Percentiles rank a stretch among this genome's conserved stretches.
Conservation (phyloP, 768 basidiomycete genomes). For the Amanita subjunquillea region DNA sequence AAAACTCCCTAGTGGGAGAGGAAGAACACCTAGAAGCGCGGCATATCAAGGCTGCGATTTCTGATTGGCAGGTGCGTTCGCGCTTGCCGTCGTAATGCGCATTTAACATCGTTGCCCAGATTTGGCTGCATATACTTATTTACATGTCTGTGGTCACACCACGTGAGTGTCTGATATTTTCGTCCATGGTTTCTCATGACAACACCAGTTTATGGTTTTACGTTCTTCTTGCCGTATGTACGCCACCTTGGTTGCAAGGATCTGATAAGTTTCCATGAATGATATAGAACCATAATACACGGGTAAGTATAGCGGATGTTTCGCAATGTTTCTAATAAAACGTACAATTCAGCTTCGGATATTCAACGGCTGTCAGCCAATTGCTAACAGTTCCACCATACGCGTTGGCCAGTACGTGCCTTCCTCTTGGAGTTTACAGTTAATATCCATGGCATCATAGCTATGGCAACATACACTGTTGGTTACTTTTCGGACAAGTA, state of each 20-base stretch:
- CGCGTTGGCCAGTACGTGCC: slow-evolving; percentile 42
- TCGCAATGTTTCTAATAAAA: neutral
- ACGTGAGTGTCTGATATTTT: slow-evolving; percentile 34
- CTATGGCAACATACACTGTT: slow-evolving; percentile 38
- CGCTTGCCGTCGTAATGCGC: neutral
- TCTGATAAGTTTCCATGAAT: slow-evolving; percentile 26
- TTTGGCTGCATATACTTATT: slow-evolving; percentile 46
- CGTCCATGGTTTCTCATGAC: slow-evolving; percentile 9
- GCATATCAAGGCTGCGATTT: slow-evolving; percentile 42
- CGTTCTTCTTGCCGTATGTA: slow-evolving; percentile 60
- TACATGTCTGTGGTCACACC: slow-evolving; percentile 52
- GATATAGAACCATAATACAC: slow-evolving; percentile 46
- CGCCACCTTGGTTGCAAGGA: neutral
- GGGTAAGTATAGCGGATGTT: slow-evolving; percentile 17
- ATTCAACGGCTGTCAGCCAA: slow-evolving; percentile 44
- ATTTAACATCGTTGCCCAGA: slow-evolving; percentile 35
- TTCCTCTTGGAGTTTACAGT: neutral
- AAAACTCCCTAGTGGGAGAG: slow-evolving; percentile 48
- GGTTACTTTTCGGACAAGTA: slow-evolving; percentile 51
- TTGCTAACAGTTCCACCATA: slow-evolving; percentile 64
- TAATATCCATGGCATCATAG: neutral
- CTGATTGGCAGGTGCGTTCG: slow-evolving; percentile 51
- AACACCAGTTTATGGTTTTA: slow-evolving; percentile 53
- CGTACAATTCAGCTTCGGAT: slow-evolving; percentile 38
- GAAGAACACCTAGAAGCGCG: slow-evolving; percentile 48